Percentiles rank a stretch among this genome's conserved stretches.
phyloP scores from a whole-genome alignment of 2,329 filamentous ascomycete species.

The Trichoderma harzianum region DNA sequence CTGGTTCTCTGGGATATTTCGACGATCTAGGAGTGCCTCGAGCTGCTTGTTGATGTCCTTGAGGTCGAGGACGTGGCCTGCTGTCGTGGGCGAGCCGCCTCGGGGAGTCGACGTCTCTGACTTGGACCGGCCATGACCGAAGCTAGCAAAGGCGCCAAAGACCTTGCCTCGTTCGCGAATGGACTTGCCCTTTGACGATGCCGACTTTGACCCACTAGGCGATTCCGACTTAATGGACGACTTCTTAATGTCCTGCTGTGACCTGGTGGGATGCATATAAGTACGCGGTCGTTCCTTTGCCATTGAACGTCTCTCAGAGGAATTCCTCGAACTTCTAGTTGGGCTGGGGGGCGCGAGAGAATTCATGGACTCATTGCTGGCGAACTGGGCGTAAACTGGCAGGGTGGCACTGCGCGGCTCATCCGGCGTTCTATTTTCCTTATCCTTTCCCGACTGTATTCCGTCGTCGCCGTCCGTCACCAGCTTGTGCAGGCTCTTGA shows the following conservation, averaged over 20 bases:
- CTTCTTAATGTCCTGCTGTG: conserved; percentile 22
- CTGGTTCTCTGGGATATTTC: conserved; percentile 92
- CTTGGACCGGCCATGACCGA: conserved; percentile 39
- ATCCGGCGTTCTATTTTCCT: conserved; percentile 73
- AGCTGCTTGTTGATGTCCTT: conserved; percentile 55
- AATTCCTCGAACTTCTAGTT: conserved; percentile 12
- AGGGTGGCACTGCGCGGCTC: conserved; percentile 42
- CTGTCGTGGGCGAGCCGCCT: conserved; percentile 8
- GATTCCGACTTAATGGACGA: conserved; percentile 28
- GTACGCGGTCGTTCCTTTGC: conserved; percentile 50
- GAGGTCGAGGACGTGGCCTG: conserved; percentile 53
- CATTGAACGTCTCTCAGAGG: conserved; percentile 13
- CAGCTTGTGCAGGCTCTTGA: conserved; percentile 60
- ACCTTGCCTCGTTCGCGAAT: conserved; percentile 37
- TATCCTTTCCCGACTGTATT: conserved; percentile 58
- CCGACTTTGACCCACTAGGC: conserved; percentile 33
- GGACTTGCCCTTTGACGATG: conserved; percentile 16
- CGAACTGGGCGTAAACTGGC: conserved; percentile 80
- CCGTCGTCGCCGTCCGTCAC: conserved; percentile 47
- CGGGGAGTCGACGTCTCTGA: conserved; percentile 22
- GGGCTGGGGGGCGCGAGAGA: conserved; percentile 12
- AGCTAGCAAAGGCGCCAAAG: conserved; percentile 38
- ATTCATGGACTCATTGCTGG: conserved; percentile 28
- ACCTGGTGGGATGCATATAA: conserved; percentile 38
- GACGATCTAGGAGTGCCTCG: conserved; percentile 69